phyloP scores from a whole-genome alignment of 805 yeast species.

The Yamadazyma endophytica region DNA sequence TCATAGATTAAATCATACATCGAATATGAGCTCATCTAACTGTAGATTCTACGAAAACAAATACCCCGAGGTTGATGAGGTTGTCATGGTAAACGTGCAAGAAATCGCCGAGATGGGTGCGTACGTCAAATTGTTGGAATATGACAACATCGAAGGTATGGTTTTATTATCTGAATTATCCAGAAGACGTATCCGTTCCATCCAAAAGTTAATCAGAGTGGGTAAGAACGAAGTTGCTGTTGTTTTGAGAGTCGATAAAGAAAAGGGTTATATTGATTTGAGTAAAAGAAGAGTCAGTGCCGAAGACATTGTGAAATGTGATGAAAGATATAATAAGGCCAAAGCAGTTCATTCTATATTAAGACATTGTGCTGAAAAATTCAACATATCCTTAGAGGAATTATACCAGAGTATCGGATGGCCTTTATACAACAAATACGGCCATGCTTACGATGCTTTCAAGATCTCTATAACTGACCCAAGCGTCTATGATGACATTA shows the following conservation, averaged over 20 bases:
- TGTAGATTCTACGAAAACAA: conserved; percentile 98
- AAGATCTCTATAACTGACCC: conserved; percentile 92
- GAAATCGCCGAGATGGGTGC: conserved; percentile 99
- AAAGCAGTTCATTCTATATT: conserved; percentile 98
- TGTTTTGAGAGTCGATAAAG: conserved; percentile 96
- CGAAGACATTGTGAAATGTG: conserved; percentile 95
- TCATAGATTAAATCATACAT: background rate
- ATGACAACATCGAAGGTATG: conserved; percentile 99
- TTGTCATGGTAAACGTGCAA: conserved; percentile 97
- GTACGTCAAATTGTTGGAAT: conserved; percentile 90
- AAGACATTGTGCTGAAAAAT: conserved; percentile 97
- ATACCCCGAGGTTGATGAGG: conserved; percentile 98
- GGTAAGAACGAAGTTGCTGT: conserved; percentile 98
- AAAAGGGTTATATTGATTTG: conserved; percentile 95
- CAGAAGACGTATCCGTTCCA: conserved; percentile 97
- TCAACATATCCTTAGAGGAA: conserved; percentile 78
- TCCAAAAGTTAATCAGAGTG: conserved; percentile 94
- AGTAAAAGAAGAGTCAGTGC: conserved; percentile 98
- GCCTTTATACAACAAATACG: conserved; percentile 94
- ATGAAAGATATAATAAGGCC: conserved; percentile 93
- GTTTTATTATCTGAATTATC: conserved; percentile 91
- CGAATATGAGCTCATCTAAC: conserved; percentile 72
- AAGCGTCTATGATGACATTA: conserved; percentile 75
- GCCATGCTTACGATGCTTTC: conserved; percentile 97
- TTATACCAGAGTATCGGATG: conserved; percentile 90